These are phyloP conservation scores for Aspergillus carbonarius DNA, from an alignment of 2,329 filamentous ascomycete genomes.

Conservation along the genomic window DNA sequence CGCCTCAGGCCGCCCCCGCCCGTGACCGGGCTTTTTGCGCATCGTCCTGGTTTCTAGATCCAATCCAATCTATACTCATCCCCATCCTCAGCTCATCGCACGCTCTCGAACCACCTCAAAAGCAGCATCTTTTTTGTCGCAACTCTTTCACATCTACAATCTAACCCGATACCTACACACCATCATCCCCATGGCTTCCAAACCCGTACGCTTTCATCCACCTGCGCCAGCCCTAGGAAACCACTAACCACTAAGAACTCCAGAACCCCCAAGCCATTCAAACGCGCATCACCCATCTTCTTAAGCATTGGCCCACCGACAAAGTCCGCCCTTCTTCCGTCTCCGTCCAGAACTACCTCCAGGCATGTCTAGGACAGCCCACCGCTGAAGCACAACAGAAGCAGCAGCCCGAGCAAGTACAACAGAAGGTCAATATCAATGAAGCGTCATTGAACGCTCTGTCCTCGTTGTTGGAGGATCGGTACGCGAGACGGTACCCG, in stretches of 20 bases:
- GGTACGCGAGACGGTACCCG: conserved; percentile 54
- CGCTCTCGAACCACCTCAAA: not conserved
- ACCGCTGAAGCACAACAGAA: conserved; percentile 19
- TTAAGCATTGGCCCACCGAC: conserved; percentile 47
- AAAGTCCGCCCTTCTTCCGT: conserved; percentile 46
- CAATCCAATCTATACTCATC: not conserved
- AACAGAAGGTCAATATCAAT: conserved; percentile 24
- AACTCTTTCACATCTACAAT: not conserved
- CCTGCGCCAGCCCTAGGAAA: not conserved
- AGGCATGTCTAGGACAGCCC: conserved; percentile 30
- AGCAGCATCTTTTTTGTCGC: too few relatives aligned
- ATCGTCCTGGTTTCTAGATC: not conserved
- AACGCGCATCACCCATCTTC: conserved; percentile 42
- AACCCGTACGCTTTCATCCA: not conserved
- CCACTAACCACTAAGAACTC: not conserved
- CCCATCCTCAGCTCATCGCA: not conserved
- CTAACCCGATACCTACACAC: not conserved
- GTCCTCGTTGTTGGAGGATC: conserved; percentile 60
- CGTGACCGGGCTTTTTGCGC: conserved; percentile 1
- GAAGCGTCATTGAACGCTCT: conserved; percentile 56
- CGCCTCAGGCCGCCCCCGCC: not conserved
- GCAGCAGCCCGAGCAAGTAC: conserved; percentile 14
- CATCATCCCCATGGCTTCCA: not conserved
- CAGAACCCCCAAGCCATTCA: not conserved
- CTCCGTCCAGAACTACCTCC: conserved; percentile 45